Evolutionary conservation across 306 rosid genomes (phyloP), one percentile per base, ranked within the genome.

Genomic region (Lablab purpureus): DNA sequence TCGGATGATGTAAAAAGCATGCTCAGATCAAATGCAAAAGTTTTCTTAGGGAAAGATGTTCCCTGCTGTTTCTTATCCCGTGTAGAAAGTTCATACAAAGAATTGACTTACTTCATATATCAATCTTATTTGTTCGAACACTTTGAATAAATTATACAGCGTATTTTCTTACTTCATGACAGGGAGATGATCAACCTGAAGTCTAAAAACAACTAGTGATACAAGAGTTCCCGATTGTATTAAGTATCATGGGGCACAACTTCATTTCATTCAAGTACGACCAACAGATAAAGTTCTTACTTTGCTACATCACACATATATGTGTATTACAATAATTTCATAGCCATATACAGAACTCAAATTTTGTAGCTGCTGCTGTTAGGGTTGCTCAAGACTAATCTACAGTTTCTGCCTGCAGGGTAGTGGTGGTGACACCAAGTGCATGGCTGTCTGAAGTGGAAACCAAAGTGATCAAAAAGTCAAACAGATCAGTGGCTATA

Each of bases 41-140:
- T 95, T 64, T 95, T 93, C 88, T 69, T 93, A 65, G 99, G 88
- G 50, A 95, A 76, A 81, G 99, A 90, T 19, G 89, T 60, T 64
- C 98, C 99, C 34, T 95, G 86, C 75, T 93, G 96, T 83, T 93
- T 82, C 87, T 85, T 93, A 83, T 90, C 99, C 6, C 93, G 87
- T 40, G 76, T 95, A 1, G 94, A 87, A 73, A 88, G 88, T 66
- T 78, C 90, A 19, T 84, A 22, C 37, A 97, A 91, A 51, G 93
- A 95, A 84, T 69, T 94, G 80, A 90, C 94, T 64, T n/a, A n/a
- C n/a, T n/a, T n/a, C n/a, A n/a, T n/a, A n/a, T n/a, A n/a, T n/a
- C n/a, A n/a, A n/a, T n/a, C n/a, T n/a, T n/a, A n/a, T n/a, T n/a
- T n/a, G n/a, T n/a, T n/a, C n/a, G n/a, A n/a, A n/a, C n/a, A n/a